Evolutionary conservation across 2,329 filamentous ascomycete species (phyloP), one percentile per base, ranked within the genome.

Genomic region (Orbilia javanica): DNA sequence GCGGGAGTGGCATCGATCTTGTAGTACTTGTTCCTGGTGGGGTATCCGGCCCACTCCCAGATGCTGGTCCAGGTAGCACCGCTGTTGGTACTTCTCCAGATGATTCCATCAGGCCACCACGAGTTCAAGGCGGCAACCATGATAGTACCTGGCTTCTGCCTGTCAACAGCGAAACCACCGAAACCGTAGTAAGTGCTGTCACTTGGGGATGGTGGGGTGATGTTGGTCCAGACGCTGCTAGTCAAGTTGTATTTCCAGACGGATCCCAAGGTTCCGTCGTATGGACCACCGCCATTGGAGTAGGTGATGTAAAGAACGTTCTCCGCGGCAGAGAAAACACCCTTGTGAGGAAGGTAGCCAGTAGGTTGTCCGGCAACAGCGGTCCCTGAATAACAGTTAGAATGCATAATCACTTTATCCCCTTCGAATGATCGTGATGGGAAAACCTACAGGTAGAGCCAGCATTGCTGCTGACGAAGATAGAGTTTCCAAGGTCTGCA

Each of bases 31-130:
- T 86, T 85, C 77, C 85, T 83, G 1, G 84, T 81, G 0, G 86
- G 86, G 65, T 87, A 87, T 18, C 80, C 83, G 0, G 84, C 83
- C 85, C 86, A 89, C 48, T 85, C 84, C 88, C 88, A 89, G 25
- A 89, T 84, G 0, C 82, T 83, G 1, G 86, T 86, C 88, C 88
- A 89, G 0, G 86, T 88, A 13, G 85, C 83, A 20, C 86, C 88
- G 0, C 87, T 88, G 81, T 90, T 86, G 0, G 83, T 87, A 2
- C 87, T 88, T 25, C 88, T 84, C 83, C 86, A 90, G 39, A 89
- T 83, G 67, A 88, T 86, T 0, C 86, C 88, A 76, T 90, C 88
- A 0, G 88, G 88, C 83, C 86, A 89, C 88, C 88, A 90, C 15
- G 85, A 87, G 82, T 90, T 90, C 46, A 89, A 82, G 0, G 85